A percentile compares a stretch with the other conserved stretches of the same genome.
Evolutionary conservation across 1,284 basidiomycete genomes (phyloP).

Genomic region (Cyathus olla): DNA sequence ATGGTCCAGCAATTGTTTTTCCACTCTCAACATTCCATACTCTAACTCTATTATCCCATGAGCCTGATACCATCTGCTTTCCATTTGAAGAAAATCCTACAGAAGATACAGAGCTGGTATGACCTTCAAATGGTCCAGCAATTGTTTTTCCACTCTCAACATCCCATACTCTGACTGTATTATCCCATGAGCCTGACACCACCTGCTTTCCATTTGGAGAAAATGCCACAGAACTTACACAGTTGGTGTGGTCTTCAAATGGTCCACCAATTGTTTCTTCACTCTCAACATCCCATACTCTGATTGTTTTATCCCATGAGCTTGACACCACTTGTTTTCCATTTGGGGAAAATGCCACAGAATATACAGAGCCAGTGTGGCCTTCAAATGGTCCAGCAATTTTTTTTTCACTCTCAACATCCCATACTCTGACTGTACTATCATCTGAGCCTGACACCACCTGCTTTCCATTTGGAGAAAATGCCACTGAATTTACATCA

Average conservation of each 20-base stretch:
- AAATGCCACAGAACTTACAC: background rate
- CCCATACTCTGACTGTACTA: background rate
- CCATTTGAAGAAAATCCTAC: too few relatives aligned
- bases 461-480: background rate
- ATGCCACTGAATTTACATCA: background rate
- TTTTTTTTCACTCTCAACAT: background rate
- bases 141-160: too few relatives aligned
- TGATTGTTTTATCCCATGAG: background rate
- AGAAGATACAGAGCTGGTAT: too few relatives aligned
- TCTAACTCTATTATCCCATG: too few relatives aligned
- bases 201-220: too few relatives aligned
- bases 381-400: background rate
- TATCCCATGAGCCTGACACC: too few relatives aligned
- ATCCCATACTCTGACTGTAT: too few relatives aligned
- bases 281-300: background rate
- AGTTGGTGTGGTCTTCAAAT: background rate
- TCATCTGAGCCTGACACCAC: background rate
- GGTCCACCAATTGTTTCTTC: background rate
- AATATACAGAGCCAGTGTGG: background rate
- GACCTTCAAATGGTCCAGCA: too few relatives aligned
- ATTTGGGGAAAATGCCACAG: background rate
- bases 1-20: too few relatives aligned
- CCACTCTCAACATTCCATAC: too few relatives aligned
- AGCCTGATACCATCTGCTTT: too few relatives aligned
- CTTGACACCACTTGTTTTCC: background rate